A percentile compares a stretch with the other conserved stretches of the same genome.
Conservation (phyloP, 768 basidiomycete genomes). For the Leccinellum rugosiceps region DNA sequence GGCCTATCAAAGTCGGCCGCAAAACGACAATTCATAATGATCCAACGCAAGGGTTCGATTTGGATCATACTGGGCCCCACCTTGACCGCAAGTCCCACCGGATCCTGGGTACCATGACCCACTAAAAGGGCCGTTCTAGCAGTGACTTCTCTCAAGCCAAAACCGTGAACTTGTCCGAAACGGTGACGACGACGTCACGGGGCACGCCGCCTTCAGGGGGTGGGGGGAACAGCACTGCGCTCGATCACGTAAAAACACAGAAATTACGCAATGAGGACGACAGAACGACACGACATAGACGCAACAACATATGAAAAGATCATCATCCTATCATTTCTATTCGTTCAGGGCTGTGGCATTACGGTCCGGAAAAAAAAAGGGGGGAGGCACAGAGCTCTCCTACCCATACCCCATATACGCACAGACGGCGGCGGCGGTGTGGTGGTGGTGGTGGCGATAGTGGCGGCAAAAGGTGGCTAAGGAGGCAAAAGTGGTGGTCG, state of each 20-base stretch:
- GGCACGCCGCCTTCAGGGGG: not conserved
- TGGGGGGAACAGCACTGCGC: not conserved
- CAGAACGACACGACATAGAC: not conserved
- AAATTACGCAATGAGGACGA: not conserved
- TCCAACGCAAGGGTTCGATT: not conserved
- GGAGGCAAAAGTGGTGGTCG: not conserved
- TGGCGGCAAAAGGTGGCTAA: slow-evolving; percentile 3
- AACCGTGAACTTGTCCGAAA: not conserved
- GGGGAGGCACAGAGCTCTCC: not conserved
- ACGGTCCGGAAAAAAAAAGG: not conserved
- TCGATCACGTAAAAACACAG: not conserved
- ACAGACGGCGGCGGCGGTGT: not conserved
- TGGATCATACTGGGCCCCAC: not conserved
- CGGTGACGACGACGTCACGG: not conserved
- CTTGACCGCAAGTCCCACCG: not conserved
- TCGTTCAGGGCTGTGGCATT: not conserved
- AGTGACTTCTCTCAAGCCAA: not conserved
- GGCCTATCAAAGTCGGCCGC: not conserved
- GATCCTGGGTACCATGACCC: not conserved
- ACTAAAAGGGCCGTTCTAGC: not conserved
- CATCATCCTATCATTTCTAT: not conserved
- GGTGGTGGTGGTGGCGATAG: not conserved
- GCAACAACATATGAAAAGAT: not conserved
- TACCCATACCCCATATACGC: not conserved
- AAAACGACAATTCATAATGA: no score